Conservation (phyloP, 495 filamentous ascomycete genomes). For the Hypomontagnella submonticulosa region DNA sequence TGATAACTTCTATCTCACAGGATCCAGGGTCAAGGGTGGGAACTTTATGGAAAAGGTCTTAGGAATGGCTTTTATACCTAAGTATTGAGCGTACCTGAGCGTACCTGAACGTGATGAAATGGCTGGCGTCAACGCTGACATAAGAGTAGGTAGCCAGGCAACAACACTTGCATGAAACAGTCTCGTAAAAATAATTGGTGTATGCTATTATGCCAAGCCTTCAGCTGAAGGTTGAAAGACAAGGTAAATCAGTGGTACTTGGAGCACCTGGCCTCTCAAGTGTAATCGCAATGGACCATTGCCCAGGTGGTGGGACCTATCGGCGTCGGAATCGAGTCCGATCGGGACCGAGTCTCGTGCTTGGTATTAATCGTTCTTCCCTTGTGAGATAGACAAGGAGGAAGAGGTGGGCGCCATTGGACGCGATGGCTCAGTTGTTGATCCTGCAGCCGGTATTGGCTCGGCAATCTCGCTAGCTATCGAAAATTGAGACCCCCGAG, state of each 20-base stretch:
- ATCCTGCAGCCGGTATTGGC: constrained; percentile 30
- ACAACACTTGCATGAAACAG: background rate
- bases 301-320: constrained; percentile 10
- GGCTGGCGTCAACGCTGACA: background rate
- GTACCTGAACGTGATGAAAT: constrained; percentile 1
- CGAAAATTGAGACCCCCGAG: constrained; percentile 14
- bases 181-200: constrained; percentile 1
- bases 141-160: background rate
- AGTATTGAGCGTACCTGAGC: background rate
- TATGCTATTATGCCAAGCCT: constrained; percentile 7
- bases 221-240: constrained; percentile 1
- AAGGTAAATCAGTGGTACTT: constrained; percentile 7
- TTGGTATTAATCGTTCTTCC: constrained; percentile 22
- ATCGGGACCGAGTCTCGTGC: constrained; percentile 24
- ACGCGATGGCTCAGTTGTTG: constrained; percentile 12
- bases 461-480: constrained; percentile 39
- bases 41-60: background rate
- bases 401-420: constrained; percentile 16
- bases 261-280: constrained; percentile 10
- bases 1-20: constrained; percentile 3
- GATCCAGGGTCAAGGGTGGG: background rate
- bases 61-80: constrained; percentile 4
- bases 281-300: constrained; percentile 6
- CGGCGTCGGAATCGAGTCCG: background rate
- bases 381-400: constrained; percentile 2